phyloP scores from a whole-genome alignment of 805 yeast genomes.

The Ogataea chonburiensis region DNA sequence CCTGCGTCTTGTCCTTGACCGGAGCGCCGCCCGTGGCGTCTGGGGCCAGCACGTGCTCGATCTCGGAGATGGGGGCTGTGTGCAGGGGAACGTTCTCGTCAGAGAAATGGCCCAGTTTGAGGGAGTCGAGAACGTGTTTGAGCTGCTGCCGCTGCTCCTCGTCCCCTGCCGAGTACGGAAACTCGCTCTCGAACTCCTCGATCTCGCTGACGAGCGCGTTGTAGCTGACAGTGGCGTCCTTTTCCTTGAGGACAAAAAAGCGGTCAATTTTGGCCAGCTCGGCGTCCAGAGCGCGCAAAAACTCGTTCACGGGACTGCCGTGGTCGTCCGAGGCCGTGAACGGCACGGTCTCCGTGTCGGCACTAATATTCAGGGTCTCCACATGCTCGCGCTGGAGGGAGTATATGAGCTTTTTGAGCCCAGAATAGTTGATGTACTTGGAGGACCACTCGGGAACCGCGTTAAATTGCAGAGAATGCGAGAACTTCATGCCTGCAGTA shows the following conservation, averaged over 20 bases:
- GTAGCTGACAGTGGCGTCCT: slow-evolving; percentile 50
- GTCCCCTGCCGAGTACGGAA: slow-evolving; percentile 23
- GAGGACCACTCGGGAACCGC: slow-evolving; percentile 99
- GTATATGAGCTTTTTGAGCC: slow-evolving; percentile 81
- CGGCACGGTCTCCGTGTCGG: slow-evolving; percentile 29
- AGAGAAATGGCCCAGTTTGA: slow-evolving; percentile 13
- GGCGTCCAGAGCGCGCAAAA: slow-evolving; percentile 67
- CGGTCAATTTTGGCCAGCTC: slow-evolving; percentile 75
- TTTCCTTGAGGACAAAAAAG: slow-evolving; percentile 70
- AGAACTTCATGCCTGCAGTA: slow-evolving; percentile 72
- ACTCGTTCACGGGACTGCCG: slow-evolving; percentile 54
- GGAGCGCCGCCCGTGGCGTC: slow-evolving; percentile 23
- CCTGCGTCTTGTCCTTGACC: slow-evolving; percentile 19
- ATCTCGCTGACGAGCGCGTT: slow-evolving; percentile 61
- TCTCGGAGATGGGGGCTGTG: background rate
- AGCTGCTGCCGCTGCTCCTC: slow-evolving; percentile 17
- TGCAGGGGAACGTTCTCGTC: slow-evolving; percentile 8
- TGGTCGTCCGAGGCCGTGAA: slow-evolving; percentile 34
- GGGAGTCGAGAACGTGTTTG: slow-evolving; percentile 15
- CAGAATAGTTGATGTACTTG: slow-evolving; percentile 85
- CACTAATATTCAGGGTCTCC: slow-evolving; percentile 25
- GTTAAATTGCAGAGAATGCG: slow-evolving; percentile 91
- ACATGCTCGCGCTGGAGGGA: slow-evolving; percentile 67
- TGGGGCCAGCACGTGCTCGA: slow-evolving; percentile 16
- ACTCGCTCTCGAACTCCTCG: slow-evolving; percentile 53